Percentiles rank a stretch among this genome's conserved stretches.
These are phyloP conservation scores for Cucumis hystrix DNA, from an alignment of 306 rosid species.

Conservation along the genomic window DNA sequence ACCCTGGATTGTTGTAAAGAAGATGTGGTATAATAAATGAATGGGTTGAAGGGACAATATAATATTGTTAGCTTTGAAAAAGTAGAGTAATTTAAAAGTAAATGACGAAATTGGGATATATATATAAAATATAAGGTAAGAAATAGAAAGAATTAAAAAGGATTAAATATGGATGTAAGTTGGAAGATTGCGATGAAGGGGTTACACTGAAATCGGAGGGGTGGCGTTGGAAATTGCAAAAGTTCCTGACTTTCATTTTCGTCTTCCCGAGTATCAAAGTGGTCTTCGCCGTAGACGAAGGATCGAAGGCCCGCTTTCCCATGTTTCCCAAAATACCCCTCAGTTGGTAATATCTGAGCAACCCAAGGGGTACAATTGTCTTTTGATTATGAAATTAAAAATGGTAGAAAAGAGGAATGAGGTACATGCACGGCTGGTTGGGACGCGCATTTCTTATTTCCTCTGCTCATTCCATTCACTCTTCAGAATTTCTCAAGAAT, in stretches of 20 bases:
- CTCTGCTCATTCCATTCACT: background rate
- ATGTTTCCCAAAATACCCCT: slow-evolving; percentile 7
- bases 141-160: no score
- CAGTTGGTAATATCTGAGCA: background rate
- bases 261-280: slow-evolving; percentile 10
- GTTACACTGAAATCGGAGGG: slow-evolving; percentile 3
- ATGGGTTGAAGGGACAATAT: no score
- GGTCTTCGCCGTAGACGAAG: slow-evolving; percentile 1
- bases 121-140: no score
- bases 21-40: no score
- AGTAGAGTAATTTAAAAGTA: no score
- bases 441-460: background rate
- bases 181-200: background rate
- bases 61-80: no score
- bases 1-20: no score
- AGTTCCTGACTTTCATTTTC: slow-evolving; percentile 14
- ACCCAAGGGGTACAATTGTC: background rate
- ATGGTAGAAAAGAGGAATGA: background rate
- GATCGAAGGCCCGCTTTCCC: slow-evolving; percentile 1
- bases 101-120: no score
- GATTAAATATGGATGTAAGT: no score
- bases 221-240: slow-evolving; percentile 16
- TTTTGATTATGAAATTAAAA: background rate
- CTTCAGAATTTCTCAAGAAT: background rate
- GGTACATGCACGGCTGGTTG: slow-evolving; percentile 2